Evolutionary conservation across 2,329 filamentous ascomycete genomes (phyloP).

Genomic region (Didymella exigua): DNA sequence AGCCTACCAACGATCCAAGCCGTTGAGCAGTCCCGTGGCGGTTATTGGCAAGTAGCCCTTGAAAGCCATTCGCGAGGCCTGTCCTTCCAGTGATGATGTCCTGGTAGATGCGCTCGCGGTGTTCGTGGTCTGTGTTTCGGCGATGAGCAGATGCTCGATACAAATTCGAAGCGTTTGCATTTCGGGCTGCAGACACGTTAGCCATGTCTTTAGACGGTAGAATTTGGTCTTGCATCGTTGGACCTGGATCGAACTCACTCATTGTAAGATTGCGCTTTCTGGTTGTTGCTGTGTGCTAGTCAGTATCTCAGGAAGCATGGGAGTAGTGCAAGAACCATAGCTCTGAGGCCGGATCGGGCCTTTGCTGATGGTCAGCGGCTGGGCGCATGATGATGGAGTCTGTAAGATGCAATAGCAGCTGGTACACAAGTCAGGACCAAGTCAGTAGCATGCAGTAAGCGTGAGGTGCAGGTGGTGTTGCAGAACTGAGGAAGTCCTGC

Average conservation of each 20-base stretch:
- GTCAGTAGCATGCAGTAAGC: neutral
- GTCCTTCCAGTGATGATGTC: neutral
- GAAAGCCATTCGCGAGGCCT: neutral
- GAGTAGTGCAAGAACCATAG: neutral
- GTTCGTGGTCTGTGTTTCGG: neutral
- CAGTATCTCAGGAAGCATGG: neutral
- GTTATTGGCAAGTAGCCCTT: neutral
- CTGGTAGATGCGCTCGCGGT: neutral
- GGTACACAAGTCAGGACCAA: neutral
- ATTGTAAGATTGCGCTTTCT: neutral
- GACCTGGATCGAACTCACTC: neutral
- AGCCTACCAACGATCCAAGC: neutral
- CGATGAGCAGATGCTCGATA: slow-evolving; percentile 6
- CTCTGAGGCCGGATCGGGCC: neutral
- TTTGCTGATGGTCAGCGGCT: neutral
- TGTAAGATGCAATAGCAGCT: neutral
- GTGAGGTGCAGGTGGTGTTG: neutral
- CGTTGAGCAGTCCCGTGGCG: neutral
- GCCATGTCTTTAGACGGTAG: neutral
- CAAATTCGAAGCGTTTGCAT: slow-evolving; percentile 46
- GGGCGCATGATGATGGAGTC: neutral
- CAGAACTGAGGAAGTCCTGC: neutral
- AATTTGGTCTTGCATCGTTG: neutral
- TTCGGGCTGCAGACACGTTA: slow-evolving; percentile 8
- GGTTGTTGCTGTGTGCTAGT: neutral